Base-by-base conservation (phyloP, 768 basidiomycete genomes). In the Serendipita sp. region DNA sequence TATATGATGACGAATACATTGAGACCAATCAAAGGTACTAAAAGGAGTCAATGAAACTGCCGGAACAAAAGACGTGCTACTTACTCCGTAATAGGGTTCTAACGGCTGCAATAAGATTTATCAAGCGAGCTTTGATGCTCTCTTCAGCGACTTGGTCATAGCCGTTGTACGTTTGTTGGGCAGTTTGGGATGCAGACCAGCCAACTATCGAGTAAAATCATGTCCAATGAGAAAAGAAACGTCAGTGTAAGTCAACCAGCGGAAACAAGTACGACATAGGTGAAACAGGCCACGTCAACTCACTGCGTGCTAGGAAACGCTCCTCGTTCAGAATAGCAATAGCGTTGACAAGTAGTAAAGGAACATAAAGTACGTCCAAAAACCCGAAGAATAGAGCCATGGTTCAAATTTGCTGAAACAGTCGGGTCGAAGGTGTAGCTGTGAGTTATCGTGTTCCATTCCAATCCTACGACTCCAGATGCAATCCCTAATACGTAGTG, bases 291-390 rank as follows among this genome's bases (percentile, higher is more conserved):
- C 56, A 23, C 52, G 44, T 65, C 30, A 65, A 80, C 88, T 70
- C 72, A 95, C 93, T 92, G 72, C 86, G 80, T 23, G 92, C 88
- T 64, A 99, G 85, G 75, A 99, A 99, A 4, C 95, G 83, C 70
- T 99, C 95, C 75, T 99, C 95, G 71, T 85, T 95, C 67, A 99
- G 80, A 65, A 99, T 86, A 5, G 95, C 95, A 74, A 98, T 84
- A 51, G 93, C 91, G 74, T 99, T 98, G 70, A 93, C 83, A 72
- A 97, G 78, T 47, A 99, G 83, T 28, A 99, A 79, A 30, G 84
- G 78, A 65, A 92, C 86, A 78, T 96, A 91, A 69, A 97, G 76
- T 68, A 96, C 81, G 1, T 68, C 69, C 2, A 74, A 71, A 34
- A 77, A 68, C 63, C 70, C 72, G 47, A 72, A 71, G 66, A 64